phyloP scores from a whole-genome alignment of 345 rosid species.

The Ricinus communis region DNA sequence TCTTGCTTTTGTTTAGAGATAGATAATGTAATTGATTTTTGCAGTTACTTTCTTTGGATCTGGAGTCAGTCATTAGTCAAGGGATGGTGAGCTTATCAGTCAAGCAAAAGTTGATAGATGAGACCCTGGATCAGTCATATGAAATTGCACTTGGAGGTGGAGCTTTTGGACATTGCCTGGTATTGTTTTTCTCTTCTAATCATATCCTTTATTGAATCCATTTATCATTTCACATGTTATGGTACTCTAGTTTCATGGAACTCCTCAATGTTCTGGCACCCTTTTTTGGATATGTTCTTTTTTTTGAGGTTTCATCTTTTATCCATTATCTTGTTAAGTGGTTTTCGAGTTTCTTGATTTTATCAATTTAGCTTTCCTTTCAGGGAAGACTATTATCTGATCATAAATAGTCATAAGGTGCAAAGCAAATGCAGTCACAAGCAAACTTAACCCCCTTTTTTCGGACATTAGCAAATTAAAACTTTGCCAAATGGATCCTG shows the following conservation, averaged over 20 bases:
- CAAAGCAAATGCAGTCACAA: background rate
- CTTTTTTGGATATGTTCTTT: background rate
- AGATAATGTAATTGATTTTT: background rate
- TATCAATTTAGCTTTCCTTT: background rate
- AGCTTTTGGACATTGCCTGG: slow-evolving; percentile 62
- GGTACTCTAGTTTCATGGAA: background rate
- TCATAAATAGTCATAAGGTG: no score
- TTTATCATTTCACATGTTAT: background rate
- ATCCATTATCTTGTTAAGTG: background rate
- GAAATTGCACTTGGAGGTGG: slow-evolving; percentile 63
- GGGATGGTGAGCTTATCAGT: slow-evolving; percentile 50
- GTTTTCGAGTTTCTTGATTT: background rate
- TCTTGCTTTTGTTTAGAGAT: background rate
- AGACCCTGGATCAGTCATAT: slow-evolving; percentile 46
- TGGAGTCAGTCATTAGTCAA: slow-evolving; percentile 46
- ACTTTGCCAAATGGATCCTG: no score
- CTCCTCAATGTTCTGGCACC: background rate
- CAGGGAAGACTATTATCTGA: background rate
- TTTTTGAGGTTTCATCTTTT: background rate
- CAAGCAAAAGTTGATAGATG: slow-evolving; percentile 55
- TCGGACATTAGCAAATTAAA: no score
- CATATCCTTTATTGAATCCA: no score
- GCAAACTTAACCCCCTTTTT: background rate
- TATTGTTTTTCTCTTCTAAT: slow-evolving; percentile 8
- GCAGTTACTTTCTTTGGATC: slow-evolving; percentile 60